A percentile compares a stretch with the other conserved stretches of the same genome.
These are phyloP conservation scores for Wickerhamiella cacticola DNA, from an alignment of 805 yeast species.

Conservation along the genomic window DNA sequence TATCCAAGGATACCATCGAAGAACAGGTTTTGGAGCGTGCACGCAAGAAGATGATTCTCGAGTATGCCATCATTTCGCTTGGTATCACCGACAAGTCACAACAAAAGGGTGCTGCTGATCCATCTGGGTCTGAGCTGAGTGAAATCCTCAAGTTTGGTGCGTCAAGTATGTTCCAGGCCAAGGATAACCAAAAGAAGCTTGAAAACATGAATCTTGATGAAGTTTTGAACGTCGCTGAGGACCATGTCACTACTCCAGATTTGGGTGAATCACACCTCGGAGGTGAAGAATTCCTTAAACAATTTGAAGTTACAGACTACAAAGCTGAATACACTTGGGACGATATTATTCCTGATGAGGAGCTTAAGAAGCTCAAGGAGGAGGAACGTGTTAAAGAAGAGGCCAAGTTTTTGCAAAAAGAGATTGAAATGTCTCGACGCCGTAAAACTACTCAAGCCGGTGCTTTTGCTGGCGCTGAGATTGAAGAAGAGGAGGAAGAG, in stretches of 20 bases:
- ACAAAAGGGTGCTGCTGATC: conserved; percentile 36
- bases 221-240: conserved; percentile 92
- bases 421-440: conserved; percentile 74
- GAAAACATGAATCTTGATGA: conserved; percentile 94
- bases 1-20: conserved; percentile 96
- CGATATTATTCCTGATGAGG: conserved; percentile 94
- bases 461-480: conserved; percentile 59
- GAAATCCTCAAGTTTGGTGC: conserved; percentile 97
- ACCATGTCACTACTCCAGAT: conserved; percentile 91
- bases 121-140: conserved; percentile 63
- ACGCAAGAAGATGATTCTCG: conserved; percentile 93
- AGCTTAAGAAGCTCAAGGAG: conserved; percentile 73
- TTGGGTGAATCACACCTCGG: conserved; percentile 96
- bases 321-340: conserved; percentile 99
- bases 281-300: conserved; percentile 93
- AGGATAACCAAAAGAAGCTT: conserved; percentile 85
- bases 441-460: conserved; percentile 64
- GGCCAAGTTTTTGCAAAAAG: conserved; percentile 77
- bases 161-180: conserved; percentile 94
- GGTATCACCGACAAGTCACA: conserved; percentile 78
- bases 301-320: conserved; percentile 96
- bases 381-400: conserved; percentile 81
- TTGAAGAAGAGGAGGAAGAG: conserved; percentile 33
- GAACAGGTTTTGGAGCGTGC: conserved; percentile 96
- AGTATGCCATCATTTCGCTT: conserved; percentile 90